Base-by-base conservation (phyloP, 2,329 filamentous ascomycete species). In the Fusarium luffae region DNA sequence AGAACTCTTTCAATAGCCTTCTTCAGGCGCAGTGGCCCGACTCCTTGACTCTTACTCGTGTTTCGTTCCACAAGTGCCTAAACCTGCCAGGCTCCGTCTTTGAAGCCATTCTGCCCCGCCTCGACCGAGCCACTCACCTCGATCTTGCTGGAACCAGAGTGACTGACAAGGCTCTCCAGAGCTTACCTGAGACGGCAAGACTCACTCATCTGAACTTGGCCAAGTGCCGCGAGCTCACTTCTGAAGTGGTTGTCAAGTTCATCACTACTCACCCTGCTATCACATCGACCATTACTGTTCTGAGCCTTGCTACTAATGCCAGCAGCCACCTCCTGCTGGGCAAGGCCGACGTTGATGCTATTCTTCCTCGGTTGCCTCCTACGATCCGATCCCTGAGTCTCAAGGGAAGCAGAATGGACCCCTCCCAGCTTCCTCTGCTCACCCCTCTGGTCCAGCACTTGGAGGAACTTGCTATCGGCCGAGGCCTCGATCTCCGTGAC, bases 81-180 rank as follows among this genome's bases (percentile, higher is more conserved):
- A 91, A 88, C 51, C 84, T 96, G 6, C 87, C 91, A 4, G 82
- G 90, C 2, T 80, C 85, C 0, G 86, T 91, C 46, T 93, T 93
- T 74, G 90, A 92, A 74, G 84, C 82, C 4, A 82, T 95, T 18
- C 83, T 96, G 13, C 91, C 92, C n/a, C 88, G 88, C n/a, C 83
- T 95, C 49, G 78, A 83, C 27, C 84, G 86, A 57, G 82, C 94
- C 56, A 95, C 92, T 2, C 92, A 94, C 76, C 86, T 96, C 40
- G 93, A 96, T 75, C 85, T 94, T n/a, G 88, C 91, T 12, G 91
- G 92, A 71, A 94, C 92, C 2, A 88, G 90, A 70, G 88, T 96
- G 73, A 94, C 90, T 34, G 88, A 93, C 77, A 82, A 84, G 25
- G 92, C 92, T 7, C 84, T 96, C 18, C 82, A 86, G 71, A 88